These are phyloP conservation scores for Lolium perenne DNA, from an alignment of 176 grass and related monocot species.

Conservation along the genomic window DNA sequence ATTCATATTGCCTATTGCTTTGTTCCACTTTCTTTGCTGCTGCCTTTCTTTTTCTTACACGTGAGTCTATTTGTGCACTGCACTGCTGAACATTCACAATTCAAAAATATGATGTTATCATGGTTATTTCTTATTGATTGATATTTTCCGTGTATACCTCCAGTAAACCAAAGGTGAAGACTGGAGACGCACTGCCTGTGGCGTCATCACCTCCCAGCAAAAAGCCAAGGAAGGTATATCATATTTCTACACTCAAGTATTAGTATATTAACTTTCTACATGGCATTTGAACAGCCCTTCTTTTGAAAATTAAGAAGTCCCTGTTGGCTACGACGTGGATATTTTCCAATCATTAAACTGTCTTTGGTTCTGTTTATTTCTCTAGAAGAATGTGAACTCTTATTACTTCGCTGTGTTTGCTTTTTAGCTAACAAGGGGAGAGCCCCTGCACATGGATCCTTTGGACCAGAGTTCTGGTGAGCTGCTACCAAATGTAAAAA, in stretches of 20 bases:
- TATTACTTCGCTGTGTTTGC: background rate
- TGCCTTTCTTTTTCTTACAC: background rate
- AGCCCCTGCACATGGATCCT: background rate
- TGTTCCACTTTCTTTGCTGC: no score
- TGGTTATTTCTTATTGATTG: background rate
- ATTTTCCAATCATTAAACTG: background rate
- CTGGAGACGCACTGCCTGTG: background rate
- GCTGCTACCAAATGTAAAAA: background rate
- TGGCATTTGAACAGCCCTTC: background rate
- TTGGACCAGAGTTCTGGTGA: background rate
- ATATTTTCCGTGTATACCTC: background rate
- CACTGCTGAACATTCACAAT: background rate
- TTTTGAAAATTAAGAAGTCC: background rate
- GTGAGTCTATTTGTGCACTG: background rate
- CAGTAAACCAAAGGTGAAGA: conserved; percentile 16
- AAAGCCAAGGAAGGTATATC: conserved; percentile 8
- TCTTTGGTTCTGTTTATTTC: background rate
- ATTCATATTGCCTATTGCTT: no score
- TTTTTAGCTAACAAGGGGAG: background rate
- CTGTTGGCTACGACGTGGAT: background rate
- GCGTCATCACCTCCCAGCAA: conserved; percentile 14
- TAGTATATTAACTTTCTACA: background rate
- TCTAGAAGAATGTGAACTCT: background rate
- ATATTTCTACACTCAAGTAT: background rate
- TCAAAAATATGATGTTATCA: background rate